phyloP scores from a whole-genome alignment of 1,284 basidiomycete species.

The Kwoniella shivajii region DNA sequence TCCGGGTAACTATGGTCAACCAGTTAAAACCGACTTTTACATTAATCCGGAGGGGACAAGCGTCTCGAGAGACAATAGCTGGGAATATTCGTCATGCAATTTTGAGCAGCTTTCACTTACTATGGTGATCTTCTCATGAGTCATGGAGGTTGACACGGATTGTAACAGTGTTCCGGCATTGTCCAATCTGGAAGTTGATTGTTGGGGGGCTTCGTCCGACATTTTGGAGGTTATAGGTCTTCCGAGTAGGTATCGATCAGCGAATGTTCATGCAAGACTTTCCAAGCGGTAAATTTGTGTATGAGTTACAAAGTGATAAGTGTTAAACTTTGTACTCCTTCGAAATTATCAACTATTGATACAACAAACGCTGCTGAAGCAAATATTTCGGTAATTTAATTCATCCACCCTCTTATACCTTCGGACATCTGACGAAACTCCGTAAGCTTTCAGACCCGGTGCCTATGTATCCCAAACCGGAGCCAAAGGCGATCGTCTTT shows the following conservation, averaged over 20 bases:
- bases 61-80: too few relatives aligned
- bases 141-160: conserved; percentile 29
- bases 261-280: too few relatives aligned
- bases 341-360: too few relatives aligned
- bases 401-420: background rate
- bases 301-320: too few relatives aligned
- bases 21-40: background rate
- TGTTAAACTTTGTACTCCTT: too few relatives aligned
- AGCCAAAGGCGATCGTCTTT: too few relatives aligned
- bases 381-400: background rate
- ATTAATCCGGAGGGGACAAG: background rate
- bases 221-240: conserved; percentile 2
- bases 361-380: too few relatives aligned
- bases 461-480: too few relatives aligned
- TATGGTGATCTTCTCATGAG: conserved; percentile 52
- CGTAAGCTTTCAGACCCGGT: too few relatives aligned
- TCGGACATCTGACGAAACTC: background rate
- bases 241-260: too few relatives aligned
- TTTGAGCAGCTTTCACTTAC: conserved; percentile 34
- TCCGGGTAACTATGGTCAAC: conserved; percentile 60
- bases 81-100: too few relatives aligned
- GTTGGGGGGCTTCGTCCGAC: conserved; percentile 22
- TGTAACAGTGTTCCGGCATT: conserved; percentile 46
- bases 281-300: too few relatives aligned
- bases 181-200: conserved; percentile 36